A percentile compares a stretch with the other conserved stretches of the same genome.
phyloP scores from a whole-genome alignment of 2,329 filamentous ascomycete species.

The Nigrograna mackinnonii region DNA sequence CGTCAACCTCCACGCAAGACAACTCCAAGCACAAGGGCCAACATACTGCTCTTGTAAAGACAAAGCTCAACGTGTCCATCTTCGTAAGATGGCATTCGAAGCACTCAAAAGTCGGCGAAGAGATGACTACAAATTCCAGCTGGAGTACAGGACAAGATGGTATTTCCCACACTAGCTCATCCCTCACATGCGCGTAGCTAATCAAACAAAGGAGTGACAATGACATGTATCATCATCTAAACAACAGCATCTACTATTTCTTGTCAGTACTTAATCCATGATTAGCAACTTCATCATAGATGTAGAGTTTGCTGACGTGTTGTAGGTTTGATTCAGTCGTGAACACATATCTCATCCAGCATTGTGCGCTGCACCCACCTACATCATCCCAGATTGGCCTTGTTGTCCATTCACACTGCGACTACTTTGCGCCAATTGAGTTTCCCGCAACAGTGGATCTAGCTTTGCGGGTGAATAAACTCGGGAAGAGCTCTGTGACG shows the following conservation, averaged over 20 bases:
- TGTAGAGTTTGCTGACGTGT: too few species aligned
- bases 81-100: slow-evolving; percentile 27
- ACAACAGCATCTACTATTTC: slow-evolving; percentile 85
- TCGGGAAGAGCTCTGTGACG: slow-evolving; percentile 83
- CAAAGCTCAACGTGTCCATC: too few species aligned
- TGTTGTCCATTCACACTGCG: slow-evolving; percentile 81
- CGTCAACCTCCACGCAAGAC: too few species aligned
- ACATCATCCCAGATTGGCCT: slow-evolving; percentile 76
- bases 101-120: slow-evolving; percentile 63
- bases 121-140: slow-evolving; percentile 74
- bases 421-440: slow-evolving; percentile 80
- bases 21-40: too few species aligned
- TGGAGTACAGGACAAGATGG: slow-evolving; percentile 89
- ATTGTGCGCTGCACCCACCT: slow-evolving; percentile 74
- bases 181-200: slow-evolving; percentile 5
- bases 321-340: slow-evolving; percentile 78
- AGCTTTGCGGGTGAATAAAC: slow-evolving; percentile 77
- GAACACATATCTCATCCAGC: slow-evolving; percentile 82
- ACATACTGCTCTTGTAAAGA: not conserved
- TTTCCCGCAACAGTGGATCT: slow-evolving; percentile 85
- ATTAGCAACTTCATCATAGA: slow-evolving; percentile 13
- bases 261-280: slow-evolving; percentile 52
- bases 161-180: slow-evolving; percentile 34
- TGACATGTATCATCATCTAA: slow-evolving; percentile 94
- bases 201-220: slow-evolving; percentile 78